Base-by-base conservation (phyloP, 2,329 filamentous ascomycete genomes). In the Microsporum audouinii region DNA sequence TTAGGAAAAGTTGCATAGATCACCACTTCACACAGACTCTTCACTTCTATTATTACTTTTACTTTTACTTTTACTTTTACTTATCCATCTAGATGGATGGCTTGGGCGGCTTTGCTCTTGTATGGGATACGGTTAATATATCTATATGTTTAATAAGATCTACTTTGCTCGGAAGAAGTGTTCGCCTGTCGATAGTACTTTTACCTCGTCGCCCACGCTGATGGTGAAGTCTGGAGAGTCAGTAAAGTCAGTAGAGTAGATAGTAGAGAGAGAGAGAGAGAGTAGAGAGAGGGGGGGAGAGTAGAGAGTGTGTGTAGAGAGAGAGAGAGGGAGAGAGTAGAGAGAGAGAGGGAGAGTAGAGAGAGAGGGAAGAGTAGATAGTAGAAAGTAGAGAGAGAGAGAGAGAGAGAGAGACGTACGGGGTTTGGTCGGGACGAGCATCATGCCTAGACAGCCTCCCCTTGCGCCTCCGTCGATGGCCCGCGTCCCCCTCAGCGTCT, bases 401-500 rank as follows among this genome's bases (percentile, higher is more conserved):
- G 17, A 17, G 17, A 23, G 17, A 23, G 17, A 17, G 17, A 17
- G 17, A 59, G 58, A 66, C 67, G 59, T 47, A 73, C 71, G 63
- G 56, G 65, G 31, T 12, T 67, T 61, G 14, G 68, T 67, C 14
- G 74, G 73, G 61, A 76, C 73, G 63, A 79, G 73, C 71, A 81
- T 79, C 78, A 83, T 80, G 0, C 80, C 81, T 61, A 83, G 64
- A 67, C 79, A 81, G 0, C 79, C 75, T 68, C 76, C 74, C 14
- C 71, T 76, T 55, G 70, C 69, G 0, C 81, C 81, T 5, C 71
- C 68, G 67, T 83, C 81, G 64, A 83, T 79, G 45, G 75, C 68
- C 10, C 81, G 71, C 68, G 80, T 80, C 10, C 69, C 72, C 61
- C 75, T 77, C 69, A 83, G 67, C 27, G 79, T 78, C 36, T 72